Evolutionary conservation across 495 filamentous ascomycete genomes (phyloP).

Genomic region (Podospora fimiseda): DNA sequence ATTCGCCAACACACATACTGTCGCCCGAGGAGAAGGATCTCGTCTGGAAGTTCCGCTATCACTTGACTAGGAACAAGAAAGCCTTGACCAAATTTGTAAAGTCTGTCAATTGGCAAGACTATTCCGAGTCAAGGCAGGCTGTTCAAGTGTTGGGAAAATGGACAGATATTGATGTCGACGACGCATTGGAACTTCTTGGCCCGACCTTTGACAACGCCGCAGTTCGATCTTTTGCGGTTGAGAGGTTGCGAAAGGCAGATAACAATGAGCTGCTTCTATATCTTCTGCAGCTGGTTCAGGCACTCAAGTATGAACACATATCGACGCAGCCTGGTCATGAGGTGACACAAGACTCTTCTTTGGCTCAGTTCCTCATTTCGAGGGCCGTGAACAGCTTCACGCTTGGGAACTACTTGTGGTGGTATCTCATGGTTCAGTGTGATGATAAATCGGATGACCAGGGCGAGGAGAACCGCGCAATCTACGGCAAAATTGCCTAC

Average conservation of each 20-base stretch:
- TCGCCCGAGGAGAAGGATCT: constrained; percentile 88
- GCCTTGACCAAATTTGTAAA: constrained; percentile 97
- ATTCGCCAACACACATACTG: constrained; percentile 84
- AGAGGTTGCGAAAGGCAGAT: constrained; percentile 82
- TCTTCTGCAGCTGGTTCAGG: constrained; percentile 90
- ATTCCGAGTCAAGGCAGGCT: constrained; percentile 78
- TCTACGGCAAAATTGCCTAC: constrained; percentile 87
- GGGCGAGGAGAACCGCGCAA: constrained; percentile 61
- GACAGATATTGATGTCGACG: constrained; percentile 96
- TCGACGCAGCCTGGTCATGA: constrained; percentile 51
- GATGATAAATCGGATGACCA: constrained; percentile 75
- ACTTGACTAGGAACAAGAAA: constrained; percentile 84
- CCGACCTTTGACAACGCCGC: constrained; percentile 83
- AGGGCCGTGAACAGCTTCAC: constrained; percentile 79
- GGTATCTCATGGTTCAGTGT: constrained; percentile 95
- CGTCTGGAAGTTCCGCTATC: constrained; percentile 94
- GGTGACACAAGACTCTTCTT: constrained; percentile 71
- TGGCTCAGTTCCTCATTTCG: constrained; percentile 83
- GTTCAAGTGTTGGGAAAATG: constrained; percentile 86
- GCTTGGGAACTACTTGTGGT: constrained; percentile 91
- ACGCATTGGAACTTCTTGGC: constrained; percentile 89
- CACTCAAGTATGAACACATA: constrained; percentile 88
- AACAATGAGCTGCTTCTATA: constrained; percentile 92
- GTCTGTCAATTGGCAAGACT: constrained; percentile 87
- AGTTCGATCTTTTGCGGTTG: constrained; percentile 88